Evolutionary conservation across 768 basidiomycete species (phyloP), one percentile per base, ranked within the genome.

Genomic region (Rubroboletus satanas): DNA sequence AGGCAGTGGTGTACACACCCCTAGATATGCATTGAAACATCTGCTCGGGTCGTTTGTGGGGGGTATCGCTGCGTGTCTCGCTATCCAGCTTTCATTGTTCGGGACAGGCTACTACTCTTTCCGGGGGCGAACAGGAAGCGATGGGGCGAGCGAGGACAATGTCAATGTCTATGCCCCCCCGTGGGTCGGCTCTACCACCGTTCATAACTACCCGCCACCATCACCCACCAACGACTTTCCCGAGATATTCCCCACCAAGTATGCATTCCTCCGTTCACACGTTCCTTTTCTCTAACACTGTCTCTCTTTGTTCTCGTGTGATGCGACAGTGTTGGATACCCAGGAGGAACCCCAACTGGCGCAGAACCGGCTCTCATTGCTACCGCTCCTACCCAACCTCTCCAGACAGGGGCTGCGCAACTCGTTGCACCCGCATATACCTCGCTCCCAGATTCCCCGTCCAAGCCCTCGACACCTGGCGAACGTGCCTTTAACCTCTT

Each of bases 301-400:
- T 17, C 4, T 33, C 17, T 28, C 31, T 10, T 35, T 29, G 28
- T 18, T 31, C 11, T 15, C 23, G 39, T 31, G 10, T 6, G 7
- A 15, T 18, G 10, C 7, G 8, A 32, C 45, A 71, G 71, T 61
- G 84, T 93, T 4, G 91, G 91, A 36, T 84, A 91, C 66, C 75
- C 85, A 3, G 91, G 91, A 15, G 77, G 75, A 23, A 93, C 90
- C 1, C 87, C 88, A 0, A 93, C 89, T 0, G 89, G 89, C 17
- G 89, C 85, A 8, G 89, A 91, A 62, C 77, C 89, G 1, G 88
- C 77, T 3, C 73, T 90, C 35, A 79, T 92, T 29, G 79, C 78
- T 5, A 90, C 89, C 5, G 89, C 86, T 0, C 89, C 89, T 14
- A 73, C 79, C n/a, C 90, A 91, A 64, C 91, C 91, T 8, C 63